These are phyloP conservation scores for Aspergillus ustus DNA, from an alignment of 2,329 filamentous ascomycete genomes.

Conservation along the genomic window DNA sequence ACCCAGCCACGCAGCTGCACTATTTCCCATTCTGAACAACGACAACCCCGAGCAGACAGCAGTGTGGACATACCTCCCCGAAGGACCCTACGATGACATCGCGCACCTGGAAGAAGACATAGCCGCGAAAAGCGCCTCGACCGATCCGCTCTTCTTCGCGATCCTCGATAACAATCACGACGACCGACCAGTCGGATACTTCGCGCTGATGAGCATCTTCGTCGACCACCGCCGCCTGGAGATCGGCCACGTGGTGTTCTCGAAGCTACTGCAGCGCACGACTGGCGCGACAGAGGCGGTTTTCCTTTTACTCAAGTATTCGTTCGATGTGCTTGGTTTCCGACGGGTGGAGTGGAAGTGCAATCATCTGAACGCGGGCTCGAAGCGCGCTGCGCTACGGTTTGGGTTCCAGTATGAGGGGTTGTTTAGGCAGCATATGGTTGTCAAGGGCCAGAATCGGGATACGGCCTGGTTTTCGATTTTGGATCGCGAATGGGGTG, in stretches of 20 bases:
- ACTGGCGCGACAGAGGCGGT: constrained; percentile 62
- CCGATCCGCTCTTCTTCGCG: constrained; percentile 51
- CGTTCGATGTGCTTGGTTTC: constrained; percentile 60
- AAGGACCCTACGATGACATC: constrained; percentile 40
- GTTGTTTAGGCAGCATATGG: constrained; percentile 64
- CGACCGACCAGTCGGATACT: constrained; percentile 45
- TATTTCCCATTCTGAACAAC: constrained; percentile 36
- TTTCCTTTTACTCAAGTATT: constrained; percentile 60
- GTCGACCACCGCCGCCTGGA: constrained; percentile 58
- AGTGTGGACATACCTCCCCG: constrained; percentile 51
- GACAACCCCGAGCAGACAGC: constrained; percentile 20
- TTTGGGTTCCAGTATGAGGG: constrained; percentile 66
- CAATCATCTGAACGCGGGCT: constrained; percentile 60
- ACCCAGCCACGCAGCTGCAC: constrained; percentile 33
- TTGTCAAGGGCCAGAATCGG: constrained; percentile 60
- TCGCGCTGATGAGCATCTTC: constrained; percentile 52
- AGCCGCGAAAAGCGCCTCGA: constrained; percentile 27
- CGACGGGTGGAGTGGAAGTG: constrained; percentile 69
- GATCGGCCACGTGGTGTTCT: constrained; percentile 61
- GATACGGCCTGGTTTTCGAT: constrained; percentile 68
- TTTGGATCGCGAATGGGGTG: constrained; percentile 64
- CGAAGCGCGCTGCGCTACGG: constrained; percentile 58
- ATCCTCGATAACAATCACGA: constrained; percentile 41
- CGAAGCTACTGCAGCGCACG: constrained; percentile 57
- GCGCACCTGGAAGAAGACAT: constrained; percentile 32